Evolutionary conservation across 257 asterid species (phyloP), one percentile per base, ranked within the genome.

Genomic region (Plectranthus barbatus): DNA sequence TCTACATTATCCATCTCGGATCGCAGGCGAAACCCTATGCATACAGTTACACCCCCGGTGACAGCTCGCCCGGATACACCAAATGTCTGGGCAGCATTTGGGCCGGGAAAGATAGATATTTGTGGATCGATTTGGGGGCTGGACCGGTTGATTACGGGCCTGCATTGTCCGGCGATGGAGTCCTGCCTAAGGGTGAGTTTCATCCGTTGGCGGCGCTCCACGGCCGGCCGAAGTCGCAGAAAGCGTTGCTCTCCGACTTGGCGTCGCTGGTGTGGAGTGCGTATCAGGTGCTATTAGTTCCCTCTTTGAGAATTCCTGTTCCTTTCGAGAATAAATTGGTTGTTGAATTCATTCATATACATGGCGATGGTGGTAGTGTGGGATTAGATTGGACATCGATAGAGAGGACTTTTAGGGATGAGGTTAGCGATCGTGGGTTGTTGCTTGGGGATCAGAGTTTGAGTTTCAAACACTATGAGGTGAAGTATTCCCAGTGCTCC

Each of bases 141-240:
- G 99, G 99, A 0, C 99, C 99, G 44, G 99, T 92, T 54, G 99
- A 92, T 51, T 92, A 92, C 18, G 97, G 99, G 12, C 99, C 99
- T 6, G 91, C 79, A 0, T 69, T 93, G 61, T 89, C 97, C 0
- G 99, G 99, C 3, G 99, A 93, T 41, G 97, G 99, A 4, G 91
- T 93, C 36, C 58, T 93, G 74, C 96, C 97, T 0, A 86, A 75
- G 69, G 99, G 99, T 5, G 99, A 93, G 82, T 93, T 89, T 74
- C 99, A 93, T 58, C 99, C 97, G 0, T 57, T 93, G 54, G 94
- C 96, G 2, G 79, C 95, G 2, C 69, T 81, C 61, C 99, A 93
- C 44, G 97, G 99, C 42, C 77, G 88, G 5, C 91, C 91, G 8
- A 92, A 92, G 60, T 87, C 95, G 1, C 93, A 89, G 41, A 86